These are phyloP conservation scores for Cenchrus fungigraminus DNA, from an alignment of 176 grass and related monocot species.

Conservation along the genomic window DNA sequence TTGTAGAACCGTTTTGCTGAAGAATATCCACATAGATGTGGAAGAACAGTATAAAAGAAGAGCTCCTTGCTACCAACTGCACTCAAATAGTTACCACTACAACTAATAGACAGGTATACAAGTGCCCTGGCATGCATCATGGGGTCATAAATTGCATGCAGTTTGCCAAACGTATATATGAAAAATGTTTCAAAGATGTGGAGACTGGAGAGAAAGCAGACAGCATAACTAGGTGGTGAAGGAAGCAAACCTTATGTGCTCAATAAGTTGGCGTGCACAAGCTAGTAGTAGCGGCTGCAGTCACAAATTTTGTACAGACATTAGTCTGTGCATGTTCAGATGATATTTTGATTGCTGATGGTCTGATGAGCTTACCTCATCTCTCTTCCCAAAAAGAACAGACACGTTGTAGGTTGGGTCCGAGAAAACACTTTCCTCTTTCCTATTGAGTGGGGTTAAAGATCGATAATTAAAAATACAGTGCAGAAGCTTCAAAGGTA, in stretches of 20 bases:
- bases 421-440: conserved; percentile 83
- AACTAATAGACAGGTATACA: neutral
- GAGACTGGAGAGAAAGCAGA: neutral
- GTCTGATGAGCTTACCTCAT: conserved; percentile 59
- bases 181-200: neutral
- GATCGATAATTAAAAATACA: conserved; percentile 2
- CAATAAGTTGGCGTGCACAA: conserved; percentile 86
- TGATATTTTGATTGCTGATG: neutral
- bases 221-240: conserved; percentile 9
- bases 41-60: neutral
- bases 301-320: conserved; percentile 27
- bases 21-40: conserved; percentile 3
- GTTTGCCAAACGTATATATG: neutral
- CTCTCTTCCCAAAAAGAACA: conserved; percentile 93
- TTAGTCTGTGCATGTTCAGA: conserved; percentile 32
- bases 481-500: neutral
- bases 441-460: conserved; percentile 51
- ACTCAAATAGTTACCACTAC: neutral
- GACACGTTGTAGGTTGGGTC: conserved; percentile 87
- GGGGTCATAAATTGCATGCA: neutral
- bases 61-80: neutral
- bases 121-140: neutral
- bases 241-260: conserved; percentile 82
- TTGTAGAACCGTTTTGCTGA: neutral
- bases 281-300: conserved; percentile 74